phyloP scores from a whole-genome alignment of 768 basidiomycete genomes.

The Pulveroboletus sp. region DNA sequence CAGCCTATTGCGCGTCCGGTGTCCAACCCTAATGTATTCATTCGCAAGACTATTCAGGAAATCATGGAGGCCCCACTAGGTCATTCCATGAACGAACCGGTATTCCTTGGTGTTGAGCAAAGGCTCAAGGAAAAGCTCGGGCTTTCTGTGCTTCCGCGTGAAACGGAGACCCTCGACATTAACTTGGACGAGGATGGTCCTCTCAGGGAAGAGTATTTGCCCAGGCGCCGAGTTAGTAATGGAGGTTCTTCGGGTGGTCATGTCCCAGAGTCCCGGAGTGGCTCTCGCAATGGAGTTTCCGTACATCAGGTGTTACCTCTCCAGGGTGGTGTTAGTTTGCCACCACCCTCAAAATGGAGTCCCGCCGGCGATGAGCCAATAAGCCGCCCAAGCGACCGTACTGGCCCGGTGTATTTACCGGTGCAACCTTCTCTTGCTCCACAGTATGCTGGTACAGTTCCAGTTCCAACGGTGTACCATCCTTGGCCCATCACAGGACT shows the following conservation, averaged over 20 bases:
- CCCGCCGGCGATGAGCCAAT: constrained; percentile 77
- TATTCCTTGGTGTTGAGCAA: constrained; percentile 70
- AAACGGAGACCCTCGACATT: constrained; percentile 58
- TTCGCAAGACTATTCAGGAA: constrained; percentile 67
- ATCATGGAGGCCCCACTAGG: constrained; percentile 49
- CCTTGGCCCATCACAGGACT: constrained; percentile 19
- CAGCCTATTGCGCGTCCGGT: constrained; percentile 80
- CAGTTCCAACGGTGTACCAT: constrained; percentile 30
- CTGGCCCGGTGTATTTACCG: constrained; percentile 58
- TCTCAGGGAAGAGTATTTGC: constrained; percentile 74
- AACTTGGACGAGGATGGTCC: constrained; percentile 83
- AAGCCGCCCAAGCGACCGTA: constrained; percentile 46
- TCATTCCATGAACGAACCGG: constrained; percentile 42
- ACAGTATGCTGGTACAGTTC: constrained; percentile 31
- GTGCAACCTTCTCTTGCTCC: constrained; percentile 48
- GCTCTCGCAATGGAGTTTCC: constrained; percentile 1
- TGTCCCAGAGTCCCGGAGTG: not conserved
- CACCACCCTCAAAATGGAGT: constrained; percentile 79
- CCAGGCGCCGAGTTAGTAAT: constrained; percentile 49
- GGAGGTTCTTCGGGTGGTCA: constrained; percentile 6
- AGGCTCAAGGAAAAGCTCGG: constrained; percentile 50
- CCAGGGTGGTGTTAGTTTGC: constrained; percentile 37
- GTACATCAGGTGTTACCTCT: constrained; percentile 6
- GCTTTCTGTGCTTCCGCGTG: constrained; percentile 35
- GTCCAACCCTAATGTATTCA: constrained; percentile 61